Base-by-base conservation (phyloP, 2,329 filamentous ascomycete genomes). In the Pseudocercospora musae region DNA sequence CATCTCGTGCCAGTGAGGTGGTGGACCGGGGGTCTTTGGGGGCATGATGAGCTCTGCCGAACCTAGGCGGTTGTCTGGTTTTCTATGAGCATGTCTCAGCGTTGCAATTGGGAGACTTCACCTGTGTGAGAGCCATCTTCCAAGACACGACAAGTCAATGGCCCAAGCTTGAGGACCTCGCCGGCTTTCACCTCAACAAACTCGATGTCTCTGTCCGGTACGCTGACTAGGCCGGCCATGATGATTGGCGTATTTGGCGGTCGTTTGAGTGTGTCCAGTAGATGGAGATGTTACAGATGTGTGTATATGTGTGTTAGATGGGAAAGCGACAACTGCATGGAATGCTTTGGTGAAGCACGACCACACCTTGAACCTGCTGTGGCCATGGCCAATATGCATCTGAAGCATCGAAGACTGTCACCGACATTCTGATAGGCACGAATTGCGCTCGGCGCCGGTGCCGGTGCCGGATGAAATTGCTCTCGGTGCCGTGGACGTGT, bases 1-100 rank as follows among this genome's bases (percentile, higher is more conserved):
- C 83, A 84, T 84, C 67, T 84, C 80, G 68, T 85, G 81, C 80
- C 80, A 85, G 71, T 83, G 80, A 1, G 79, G 75, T 48, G 79
- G 79, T 1, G 82, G 81, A 1, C 81, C 82, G 0, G 75, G 67
- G 0, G 78, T 81, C 20, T 78, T 73, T 8, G 81, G 75, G 8
- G 81, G 79, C 37, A 85, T 72, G n/a, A 77, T 81, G 60, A 83
- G 77, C 68, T 81, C 79, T 31, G 80, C 78, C 48, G 75, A 73
- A 57, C 79, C 79, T 57, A 84, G 73, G 62, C 81, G 78, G 68
- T 82, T 81, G 72, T 83, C 79, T 77, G 63, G 33, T 10, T 11
- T 27, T 15, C 1, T 55, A 7, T 52, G 25, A 52, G 49, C 7
- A 20, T 46, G 20, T 48, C 31, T 58, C 11, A 50, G 31, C 25